These are phyloP conservation scores for Aegilops longissima DNA, from an alignment of 176 grass and related monocot species.

Conservation along the genomic window DNA sequence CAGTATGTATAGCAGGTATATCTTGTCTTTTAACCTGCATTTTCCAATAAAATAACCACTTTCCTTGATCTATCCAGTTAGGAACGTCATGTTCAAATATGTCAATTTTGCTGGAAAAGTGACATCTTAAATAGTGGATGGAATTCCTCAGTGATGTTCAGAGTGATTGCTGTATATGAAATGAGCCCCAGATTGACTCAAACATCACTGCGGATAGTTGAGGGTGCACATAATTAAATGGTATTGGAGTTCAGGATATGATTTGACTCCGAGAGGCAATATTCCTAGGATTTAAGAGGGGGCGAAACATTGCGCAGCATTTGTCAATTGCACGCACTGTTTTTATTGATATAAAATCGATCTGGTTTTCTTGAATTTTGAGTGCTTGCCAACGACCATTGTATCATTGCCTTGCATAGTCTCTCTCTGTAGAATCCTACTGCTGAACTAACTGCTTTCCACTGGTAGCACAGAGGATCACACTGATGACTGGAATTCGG, in stretches of 20 bases:
- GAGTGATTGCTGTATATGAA: constrained; percentile 15
- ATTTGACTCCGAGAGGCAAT: not conserved
- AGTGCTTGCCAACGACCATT: too few relatives aligned
- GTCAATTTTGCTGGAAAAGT: not conserved
- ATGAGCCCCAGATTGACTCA: not conserved
- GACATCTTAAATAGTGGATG: constrained; percentile 10
- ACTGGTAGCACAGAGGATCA: not conserved
- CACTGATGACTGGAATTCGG: not conserved
- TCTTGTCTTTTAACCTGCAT: not conserved
- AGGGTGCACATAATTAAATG: not conserved
- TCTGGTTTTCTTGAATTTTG: not conserved
- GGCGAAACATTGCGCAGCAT: not conserved
- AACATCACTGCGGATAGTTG: not conserved
- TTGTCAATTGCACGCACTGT: not conserved
- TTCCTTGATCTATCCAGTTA: not conserved
- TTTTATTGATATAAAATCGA: not conserved
- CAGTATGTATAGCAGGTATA: constrained; percentile 30
- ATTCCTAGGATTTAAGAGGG: not conserved
- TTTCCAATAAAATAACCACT: not conserved
- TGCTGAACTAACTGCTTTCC: not conserved
- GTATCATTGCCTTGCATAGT: too few relatives aligned
- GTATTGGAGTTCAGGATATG: not conserved
- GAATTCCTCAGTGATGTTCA: not conserved
- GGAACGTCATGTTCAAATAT: not conserved
- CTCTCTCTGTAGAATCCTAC: too few relatives aligned